These are phyloP conservation scores for Daldinia concentrica DNA, from an alignment of 495 filamentous ascomycete genomes.

Conservation along the genomic window DNA sequence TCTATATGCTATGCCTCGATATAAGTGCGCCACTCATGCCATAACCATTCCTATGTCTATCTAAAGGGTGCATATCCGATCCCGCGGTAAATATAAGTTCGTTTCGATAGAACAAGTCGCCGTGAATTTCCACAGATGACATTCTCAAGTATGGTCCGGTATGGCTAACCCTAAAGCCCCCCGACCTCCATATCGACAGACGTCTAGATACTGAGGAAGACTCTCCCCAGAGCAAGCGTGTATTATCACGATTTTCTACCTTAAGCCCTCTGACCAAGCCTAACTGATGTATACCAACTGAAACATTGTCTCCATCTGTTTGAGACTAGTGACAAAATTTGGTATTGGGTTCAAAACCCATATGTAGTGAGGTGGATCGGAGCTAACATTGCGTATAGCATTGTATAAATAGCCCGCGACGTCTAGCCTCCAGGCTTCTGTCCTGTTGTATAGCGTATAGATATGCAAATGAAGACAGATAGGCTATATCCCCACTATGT, in stretches of 20 bases:
- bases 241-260: not conserved
- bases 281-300: not conserved
- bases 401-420: not conserved
- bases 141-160: not conserved
- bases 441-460: not conserved
- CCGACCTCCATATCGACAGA: not conserved
- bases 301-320: not conserved
- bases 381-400: not conserved
- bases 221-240: not conserved
- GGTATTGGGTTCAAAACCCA: not conserved
- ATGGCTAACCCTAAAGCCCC: not conserved
- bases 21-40: not conserved
- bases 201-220: too few species aligned
- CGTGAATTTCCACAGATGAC: not conserved
- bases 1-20: not conserved
- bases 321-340: not conserved
- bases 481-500: not conserved
- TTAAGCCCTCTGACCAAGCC: not conserved
- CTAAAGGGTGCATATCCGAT: not conserved
- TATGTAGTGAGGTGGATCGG: not conserved
- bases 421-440: not conserved
- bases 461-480: not conserved
- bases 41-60: not conserved
- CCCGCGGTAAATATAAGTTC: not conserved
- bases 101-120: not conserved